Evolutionary conservation across 805 yeast genomes (phyloP).

Genomic region (Metschnikowia cerradonensis): DNA sequence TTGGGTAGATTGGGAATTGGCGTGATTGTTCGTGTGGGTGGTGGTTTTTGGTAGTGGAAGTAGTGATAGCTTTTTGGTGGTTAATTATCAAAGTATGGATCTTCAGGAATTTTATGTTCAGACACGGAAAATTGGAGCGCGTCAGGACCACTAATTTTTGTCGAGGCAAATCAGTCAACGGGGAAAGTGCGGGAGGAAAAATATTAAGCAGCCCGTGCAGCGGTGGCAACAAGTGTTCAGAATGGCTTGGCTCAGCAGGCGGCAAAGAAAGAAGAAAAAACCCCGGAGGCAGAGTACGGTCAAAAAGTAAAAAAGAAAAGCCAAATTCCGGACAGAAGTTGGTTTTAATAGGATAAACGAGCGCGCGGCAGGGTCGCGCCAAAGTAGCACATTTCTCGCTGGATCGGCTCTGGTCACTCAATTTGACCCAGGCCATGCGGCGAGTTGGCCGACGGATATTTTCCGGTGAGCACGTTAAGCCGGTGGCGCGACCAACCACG

Average conservation of each 20-base stretch:
- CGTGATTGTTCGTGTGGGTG: no score
- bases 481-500: not conserved
- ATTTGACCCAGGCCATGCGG: not conserved
- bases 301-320: not conserved
- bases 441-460: not conserved
- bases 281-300: not conserved
- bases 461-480: no score
- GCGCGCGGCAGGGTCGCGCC: conserved; percentile 4
- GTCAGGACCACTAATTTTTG: not conserved
- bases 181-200: not conserved
- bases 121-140: not conserved
- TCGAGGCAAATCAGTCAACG: no score
- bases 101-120: not conserved
- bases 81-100: not conserved
- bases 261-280: not conserved
- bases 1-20: no score
- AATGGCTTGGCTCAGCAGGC: not conserved
- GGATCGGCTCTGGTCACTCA: not conserved
- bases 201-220: no score
- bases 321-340: not conserved
- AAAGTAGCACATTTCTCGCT: not conserved
- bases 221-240: not conserved
- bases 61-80: no score
- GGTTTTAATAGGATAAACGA: not conserved
- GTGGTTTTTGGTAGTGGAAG: no score